Evolutionary conservation across 202 grass and related monocot species (phyloP), one percentile per base, ranked within the genome.

Genomic region (Carex sylvatica): DNA sequence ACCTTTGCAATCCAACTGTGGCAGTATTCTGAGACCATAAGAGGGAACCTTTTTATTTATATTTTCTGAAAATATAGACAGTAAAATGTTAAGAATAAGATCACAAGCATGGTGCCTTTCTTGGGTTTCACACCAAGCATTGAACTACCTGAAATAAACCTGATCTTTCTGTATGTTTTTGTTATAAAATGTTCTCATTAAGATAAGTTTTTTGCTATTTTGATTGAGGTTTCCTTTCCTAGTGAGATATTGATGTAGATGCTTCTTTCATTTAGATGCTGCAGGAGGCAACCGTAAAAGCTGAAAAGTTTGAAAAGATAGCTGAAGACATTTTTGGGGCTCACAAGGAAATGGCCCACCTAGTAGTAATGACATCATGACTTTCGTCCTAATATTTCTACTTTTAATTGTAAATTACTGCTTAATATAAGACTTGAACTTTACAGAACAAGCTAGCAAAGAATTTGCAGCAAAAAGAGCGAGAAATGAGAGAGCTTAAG

Each of bases 221-320:
- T 81, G 33, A 81, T 66, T 28, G 62, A 62, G 4, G 19, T 52
- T 66, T 49, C 6, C 11, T 84, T 74, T 47, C 53, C 23, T 78
- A 67, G 49, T 72, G 89, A 88, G 87, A 89, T 63, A 15, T 68
- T 52, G 84, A 74, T 28, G 70, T 81, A 85, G 86, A 93, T 85
- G 31, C 30, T 74, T 56, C 46, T 55, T 9, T 88, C 53, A 89
- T 83, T 85, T 68, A 77, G 70, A 85, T 89, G 79, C 74, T 85
- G 66, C 44, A 88, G 52, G 87, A 88, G 84, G 68, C 67, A 59
- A 61, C 76, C 22, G 10, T 70, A 60, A 82, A 91, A 80, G 73
- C 51, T 64, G 83, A 81, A 23, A 93, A 78, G n/a, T 83, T 89
- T 30, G 52, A 68, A 71, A 86, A 82, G 10, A 73, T 85, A 79